phyloP scores from a whole-genome alignment of 208 protist genomes.

The Crithidia mellificae region DNA sequence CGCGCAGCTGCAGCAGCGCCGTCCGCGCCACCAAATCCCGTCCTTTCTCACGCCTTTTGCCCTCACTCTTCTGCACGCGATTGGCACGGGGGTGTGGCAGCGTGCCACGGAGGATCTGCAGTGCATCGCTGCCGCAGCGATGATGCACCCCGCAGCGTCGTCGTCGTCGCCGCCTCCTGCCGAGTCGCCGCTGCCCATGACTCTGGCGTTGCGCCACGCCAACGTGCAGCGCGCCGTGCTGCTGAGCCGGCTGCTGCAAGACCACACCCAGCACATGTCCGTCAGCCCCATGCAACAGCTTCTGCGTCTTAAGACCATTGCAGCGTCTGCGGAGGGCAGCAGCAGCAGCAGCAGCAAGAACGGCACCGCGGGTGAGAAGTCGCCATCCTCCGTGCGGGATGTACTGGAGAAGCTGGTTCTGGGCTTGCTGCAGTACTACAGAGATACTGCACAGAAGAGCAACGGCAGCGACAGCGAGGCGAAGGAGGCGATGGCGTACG shows the following conservation, averaged over 20 bases:
- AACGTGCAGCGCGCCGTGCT: constrained; percentile 52
- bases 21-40: constrained; percentile 20
- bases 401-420: constrained; percentile 28
- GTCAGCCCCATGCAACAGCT: constrained; percentile 66
- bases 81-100: constrained; percentile 40
- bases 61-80: constrained; percentile 57
- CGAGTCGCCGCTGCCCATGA: no score
- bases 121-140: neutral
- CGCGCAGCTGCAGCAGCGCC: constrained; percentile 7
- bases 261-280: constrained; percentile 60
- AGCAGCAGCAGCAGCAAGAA: neutral
- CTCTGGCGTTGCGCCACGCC: constrained; percentile 13
- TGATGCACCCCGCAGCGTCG: neutral
- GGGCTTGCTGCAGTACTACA: constrained; percentile 22
- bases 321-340: neutral
- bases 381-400: constrained; percentile 8
- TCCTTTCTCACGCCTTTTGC: constrained; percentile 62
- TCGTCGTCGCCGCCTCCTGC: neutral
- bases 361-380: neutral
- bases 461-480: neutral
- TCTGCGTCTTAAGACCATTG: constrained; percentile 37
- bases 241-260: constrained; percentile 60
- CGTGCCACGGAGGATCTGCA: constrained; percentile 23
- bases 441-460: constrained; percentile 6
- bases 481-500: constrained; percentile 26